Base-by-base conservation (phyloP, 2,329 filamentous ascomycete species). In the Macroventuria anomochaeta region DNA sequence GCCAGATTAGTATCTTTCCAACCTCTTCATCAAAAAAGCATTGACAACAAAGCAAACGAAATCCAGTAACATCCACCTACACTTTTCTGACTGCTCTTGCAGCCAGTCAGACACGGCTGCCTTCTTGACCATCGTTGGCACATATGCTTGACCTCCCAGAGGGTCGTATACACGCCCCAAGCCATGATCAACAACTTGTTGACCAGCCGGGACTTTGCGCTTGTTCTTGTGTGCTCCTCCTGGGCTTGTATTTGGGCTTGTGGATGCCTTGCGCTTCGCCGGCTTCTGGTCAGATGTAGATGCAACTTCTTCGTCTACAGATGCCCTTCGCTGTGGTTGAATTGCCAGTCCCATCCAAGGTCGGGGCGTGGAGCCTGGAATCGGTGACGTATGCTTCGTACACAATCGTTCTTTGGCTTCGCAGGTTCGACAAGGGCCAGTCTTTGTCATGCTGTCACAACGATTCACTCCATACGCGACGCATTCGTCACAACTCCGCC, bases 401-500 rank as follows among this genome's bases (percentile, higher is more conserved):
- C 61, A 62, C 3, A 38, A 12, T 10, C 34, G 23, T 20, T 41
- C 48, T 39, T 28, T 15, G 10, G 46, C 29, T 12, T 36, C 31
- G 29, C 61, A 64, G 25, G 34, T 31, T 10, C 47, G 42, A 29
- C 61, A 64, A 7, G 31, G 18, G 8, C 50, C 57, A n/a, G 31
- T 11, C 2, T 20, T 32, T 2, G 31, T 33, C 4, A 15, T 8
- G 6, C 48, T 58, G 33, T 64, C 53, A 17, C 61, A 64, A 4
- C 31, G 28, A 3, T 21, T n/a, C 8, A 33, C 34, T 0, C 40
- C 31, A 13, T 13, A n/a, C 13, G 46, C 40, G 28, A 42, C 55
- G 40, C 61, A 64, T n/a, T 57, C 57, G 28, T 64, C 59, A 39
- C 59, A 64, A 6, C 40, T 32, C 23, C 58, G 61, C 61, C 61